phyloP scores from a whole-genome alignment of 306 rosid species.

The Inga oerstediana region DNA sequence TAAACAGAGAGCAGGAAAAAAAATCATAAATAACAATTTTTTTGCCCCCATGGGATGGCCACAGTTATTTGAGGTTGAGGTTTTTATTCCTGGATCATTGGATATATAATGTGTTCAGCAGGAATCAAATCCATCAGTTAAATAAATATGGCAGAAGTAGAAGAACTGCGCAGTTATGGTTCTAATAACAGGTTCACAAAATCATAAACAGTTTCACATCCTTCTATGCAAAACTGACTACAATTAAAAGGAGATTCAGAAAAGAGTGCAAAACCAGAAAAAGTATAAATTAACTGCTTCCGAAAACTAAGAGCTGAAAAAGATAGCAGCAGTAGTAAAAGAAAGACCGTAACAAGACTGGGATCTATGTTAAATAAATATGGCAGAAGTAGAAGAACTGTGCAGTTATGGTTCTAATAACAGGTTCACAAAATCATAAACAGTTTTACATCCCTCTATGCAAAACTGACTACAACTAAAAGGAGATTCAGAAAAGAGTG shows the following conservation, averaged over 20 bases:
- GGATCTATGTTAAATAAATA: conserved; percentile 12
- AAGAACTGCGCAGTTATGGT: too few relatives aligned
- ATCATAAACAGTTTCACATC: conserved; percentile 9
- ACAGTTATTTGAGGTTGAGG: not conserved
- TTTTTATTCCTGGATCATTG: not conserved
- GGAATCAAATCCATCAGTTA: not conserved
- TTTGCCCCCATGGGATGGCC: not conserved
- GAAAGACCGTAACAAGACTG: conserved; percentile 4
- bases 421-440: conserved; percentile 4
- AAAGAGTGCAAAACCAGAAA: conserved; percentile 6
- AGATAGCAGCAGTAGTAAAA: conserved; percentile 10
- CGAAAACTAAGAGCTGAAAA: not conserved
- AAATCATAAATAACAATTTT: not conserved
- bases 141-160: too few relatives aligned
- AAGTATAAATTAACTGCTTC: not conserved
- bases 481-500: not conserved
- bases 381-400: not conserved
- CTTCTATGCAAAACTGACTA: not conserved
- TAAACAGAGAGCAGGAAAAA: not conserved
- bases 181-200: conserved; percentile 7
- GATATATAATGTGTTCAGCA: not conserved
- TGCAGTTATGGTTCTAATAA: not conserved
- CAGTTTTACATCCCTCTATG: conserved; percentile 7
- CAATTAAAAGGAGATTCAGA: not conserved
- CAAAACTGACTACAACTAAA: not conserved